These are phyloP conservation scores for Nigrospora sphaerica DNA, from an alignment of 2,329 filamentous ascomycete species.

Conservation along the genomic window DNA sequence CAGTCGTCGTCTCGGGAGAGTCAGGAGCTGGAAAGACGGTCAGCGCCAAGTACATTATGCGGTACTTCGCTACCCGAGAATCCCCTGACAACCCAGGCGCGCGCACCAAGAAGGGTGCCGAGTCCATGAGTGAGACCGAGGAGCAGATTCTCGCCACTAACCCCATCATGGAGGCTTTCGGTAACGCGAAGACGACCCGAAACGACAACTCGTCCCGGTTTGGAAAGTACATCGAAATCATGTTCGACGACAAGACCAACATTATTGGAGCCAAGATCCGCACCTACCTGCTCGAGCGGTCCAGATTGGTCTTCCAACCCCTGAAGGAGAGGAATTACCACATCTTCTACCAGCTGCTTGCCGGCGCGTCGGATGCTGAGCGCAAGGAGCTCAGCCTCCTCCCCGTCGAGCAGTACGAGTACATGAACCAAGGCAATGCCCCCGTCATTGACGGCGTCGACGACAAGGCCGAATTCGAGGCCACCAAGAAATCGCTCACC, in stretches of 20 bases:
- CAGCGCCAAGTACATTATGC: constrained; percentile 99
- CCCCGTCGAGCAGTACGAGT: constrained; percentile 86
- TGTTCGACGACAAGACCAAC: constrained; percentile 92
- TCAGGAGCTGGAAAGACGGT: constrained; percentile 98
- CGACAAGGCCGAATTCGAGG: constrained; percentile 88
- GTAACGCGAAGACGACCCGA: constrained; percentile 98
- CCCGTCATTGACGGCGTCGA: constrained; percentile 91
- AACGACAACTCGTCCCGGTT: constrained; percentile 99
- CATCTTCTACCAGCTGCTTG: constrained; percentile 96
- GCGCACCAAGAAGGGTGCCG: constrained; percentile 66
- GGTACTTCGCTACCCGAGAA: constrained; percentile 97
- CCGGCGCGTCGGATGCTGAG: constrained; percentile 80
- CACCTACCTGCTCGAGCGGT: constrained; percentile 91
- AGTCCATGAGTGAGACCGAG: constrained; percentile 92
- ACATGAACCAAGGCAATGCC: constrained; percentile 89
- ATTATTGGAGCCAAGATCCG: constrained; percentile 98
- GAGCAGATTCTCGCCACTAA: constrained; percentile 98
- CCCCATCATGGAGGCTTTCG: constrained; percentile 99
- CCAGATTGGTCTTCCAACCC: constrained; percentile 92
- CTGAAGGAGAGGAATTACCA: constrained; percentile 98
- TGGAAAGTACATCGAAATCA: constrained; percentile 99
- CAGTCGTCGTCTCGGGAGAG: constrained; percentile 97
- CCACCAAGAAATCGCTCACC: constrained; percentile 76
- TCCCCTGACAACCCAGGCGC: constrained; percentile 80
- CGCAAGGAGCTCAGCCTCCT: constrained; percentile 72